These are phyloP conservation scores for Acanthamoeba healyi DNA, from an alignment of 208 protist genomes.

Conservation along the genomic window DNA sequence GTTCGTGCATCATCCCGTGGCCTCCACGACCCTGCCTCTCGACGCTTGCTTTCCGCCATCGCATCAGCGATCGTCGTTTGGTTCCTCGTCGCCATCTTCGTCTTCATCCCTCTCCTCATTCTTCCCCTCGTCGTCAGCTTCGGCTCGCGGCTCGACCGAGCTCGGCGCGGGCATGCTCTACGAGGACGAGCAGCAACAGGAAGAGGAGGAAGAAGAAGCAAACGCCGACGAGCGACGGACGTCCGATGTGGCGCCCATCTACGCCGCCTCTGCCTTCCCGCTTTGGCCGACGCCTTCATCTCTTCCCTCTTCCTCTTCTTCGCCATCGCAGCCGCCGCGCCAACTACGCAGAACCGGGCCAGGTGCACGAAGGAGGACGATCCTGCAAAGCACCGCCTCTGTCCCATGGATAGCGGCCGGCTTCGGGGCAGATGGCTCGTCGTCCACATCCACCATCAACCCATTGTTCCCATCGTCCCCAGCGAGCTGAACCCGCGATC, in stretches of 20 bases:
- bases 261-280: neutral
- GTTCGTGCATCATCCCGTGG: too few species aligned
- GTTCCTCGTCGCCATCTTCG: neutral
- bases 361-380: neutral
- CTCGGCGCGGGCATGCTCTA: neutral
- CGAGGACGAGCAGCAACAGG: neutral
- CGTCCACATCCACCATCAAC: too few species aligned
- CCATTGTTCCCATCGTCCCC: too few species aligned
- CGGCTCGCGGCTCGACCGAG: neutral
- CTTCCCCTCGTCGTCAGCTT: constrained; percentile 4
- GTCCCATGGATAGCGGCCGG: too few species aligned
- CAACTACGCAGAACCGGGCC: neutral
- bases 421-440: too few species aligned
- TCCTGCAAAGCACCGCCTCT: too few species aligned
- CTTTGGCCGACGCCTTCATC: neutral
- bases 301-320: neutral
- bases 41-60: neutral
- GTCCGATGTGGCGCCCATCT: constrained; percentile 35
- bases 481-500: too few species aligned
- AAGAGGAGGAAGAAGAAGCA: too few species aligned
- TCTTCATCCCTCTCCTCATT: neutral
- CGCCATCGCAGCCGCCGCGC: too few species aligned
- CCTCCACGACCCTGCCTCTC: neutral
- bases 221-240: neutral
- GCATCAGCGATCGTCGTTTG: too few species aligned